A percentile compares a stretch with the other conserved stretches of the same genome.
Conservation (phyloP, 1,139 yeast genomes). For the Blastobotrys serpentis region DNA sequence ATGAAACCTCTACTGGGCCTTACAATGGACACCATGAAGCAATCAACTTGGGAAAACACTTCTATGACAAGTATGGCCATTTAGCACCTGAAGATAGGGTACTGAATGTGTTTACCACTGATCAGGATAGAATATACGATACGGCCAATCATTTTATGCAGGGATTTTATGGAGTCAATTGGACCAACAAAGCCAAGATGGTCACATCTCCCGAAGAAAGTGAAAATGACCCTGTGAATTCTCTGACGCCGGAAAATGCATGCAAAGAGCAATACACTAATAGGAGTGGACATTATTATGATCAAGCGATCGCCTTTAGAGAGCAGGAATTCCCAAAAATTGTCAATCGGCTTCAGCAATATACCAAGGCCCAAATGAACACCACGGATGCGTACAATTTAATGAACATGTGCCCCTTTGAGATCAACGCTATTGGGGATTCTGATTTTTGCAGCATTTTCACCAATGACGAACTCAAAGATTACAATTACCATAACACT, state of each 20-base stretch:
- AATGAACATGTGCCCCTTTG: slow-evolving; percentile 53
- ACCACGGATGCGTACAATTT: slow-evolving; percentile 44
- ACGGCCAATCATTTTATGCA: slow-evolving; percentile 19
- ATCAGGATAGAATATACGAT: slow-evolving; percentile 17
- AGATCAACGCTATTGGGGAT: slow-evolving; percentile 48
- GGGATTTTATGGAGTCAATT: slow-evolving; percentile 14
- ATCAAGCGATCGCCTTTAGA: background rate
- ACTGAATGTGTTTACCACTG: slow-evolving; percentile 1
- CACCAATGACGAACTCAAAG: slow-evolving; percentile 51
- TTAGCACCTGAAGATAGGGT: slow-evolving; percentile 33
- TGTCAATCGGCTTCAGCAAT: background rate
- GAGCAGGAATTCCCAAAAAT: background rate
- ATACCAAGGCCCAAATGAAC: slow-evolving; percentile 47
- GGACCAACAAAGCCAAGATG: slow-evolving; percentile 2
- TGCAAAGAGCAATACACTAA: slow-evolving; percentile 3
- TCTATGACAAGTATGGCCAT: slow-evolving; percentile 39
- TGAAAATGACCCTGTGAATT: slow-evolving; percentile 40
- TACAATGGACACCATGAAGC: slow-evolving; percentile 40
- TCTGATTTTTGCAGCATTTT: slow-evolving; percentile 52
- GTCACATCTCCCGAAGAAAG: background rate
- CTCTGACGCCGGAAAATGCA: slow-evolving; percentile 38
- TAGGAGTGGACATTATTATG: slow-evolving; percentile 3
- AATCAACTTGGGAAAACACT: slow-evolving; percentile 35
- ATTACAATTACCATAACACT: slow-evolving; percentile 50
- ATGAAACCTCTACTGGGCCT: slow-evolving; percentile 34